Base-by-base conservation (phyloP, 2,329 filamentous ascomycete species). In the Trichoderma atrobrunneum region DNA sequence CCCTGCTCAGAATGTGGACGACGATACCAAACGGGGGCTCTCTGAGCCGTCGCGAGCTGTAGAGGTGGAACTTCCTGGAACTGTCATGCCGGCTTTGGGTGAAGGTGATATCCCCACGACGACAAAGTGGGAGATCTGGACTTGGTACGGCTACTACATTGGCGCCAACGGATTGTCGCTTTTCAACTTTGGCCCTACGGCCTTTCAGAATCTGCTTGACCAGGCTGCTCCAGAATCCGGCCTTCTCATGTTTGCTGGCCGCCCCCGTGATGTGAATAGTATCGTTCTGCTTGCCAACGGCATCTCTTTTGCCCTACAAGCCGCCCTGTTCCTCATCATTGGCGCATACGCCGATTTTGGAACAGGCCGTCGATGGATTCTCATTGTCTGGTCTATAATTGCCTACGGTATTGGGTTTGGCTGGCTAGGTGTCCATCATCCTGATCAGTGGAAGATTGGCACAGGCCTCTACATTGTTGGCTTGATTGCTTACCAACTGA, bases 221-320 rank as follows among this genome's bases (percentile, higher is more conserved):
- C 73, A 74, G 28, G 73, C 74, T 48, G 89, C 90, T 0, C 89
- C 87, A 8, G 85, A 87, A 63, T 83, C 82, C 11, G 85, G 83
- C 2, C 82, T 86, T 1, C 79, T 92, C 26, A 75, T 76, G 2
- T 91, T 92, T 73, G 85, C 86, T 1, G 89, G 90, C 16, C 81
- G 81, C 48, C 79, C 84, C 28, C 85, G 89, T 69, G 88, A 87
- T n/a, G 87, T 91, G 76, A 90, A 90, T 78, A 89, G 87, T 72
- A 89, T 92, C 69, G 88, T 92, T 5, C 82, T 92, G 8, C 82
- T 73, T 91, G 0, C 85, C 78, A 92, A 92, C 76, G 90, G 91
- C 68, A 88, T 92, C 71, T 89, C 87, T 18, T 93, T 93, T 77
- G 89, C 90, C 2, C 86, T 91, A 43, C 90, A 92, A 77, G 86